Evolutionary conservation across 106 monocot species (phyloP), one percentile per base, ranked within the genome.

Genomic region (Dendrobium officinale): DNA sequence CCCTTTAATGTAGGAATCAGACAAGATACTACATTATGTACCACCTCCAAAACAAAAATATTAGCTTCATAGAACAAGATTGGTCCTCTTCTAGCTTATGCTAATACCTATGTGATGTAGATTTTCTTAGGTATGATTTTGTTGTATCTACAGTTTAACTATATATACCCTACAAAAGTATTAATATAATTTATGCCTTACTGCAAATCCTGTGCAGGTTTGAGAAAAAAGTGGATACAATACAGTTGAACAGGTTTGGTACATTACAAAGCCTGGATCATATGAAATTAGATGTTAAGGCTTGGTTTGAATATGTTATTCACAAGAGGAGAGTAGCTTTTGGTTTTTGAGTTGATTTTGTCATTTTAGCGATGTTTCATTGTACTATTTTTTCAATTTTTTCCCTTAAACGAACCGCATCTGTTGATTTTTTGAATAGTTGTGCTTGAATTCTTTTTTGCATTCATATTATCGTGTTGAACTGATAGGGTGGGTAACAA

Each of bases 181-280:
- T 64, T 64, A n/a, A 64, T 64, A n/a, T 24, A 64, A 64, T 64
- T 24, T 64, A 8, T 64, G 6, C 24, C 6, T 6, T 42, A 42
- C 76, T 11, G 17, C 55, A 56, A 59, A 16, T 67, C 37, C 76
- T 19, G 42, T 83, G 77, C 81, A 99, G 98, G 98, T 99, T 0
- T 99, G 95, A 93, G 98, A 99, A 80, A 99, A 99, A 80, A 99
- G 98, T 77, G 98, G 98, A 59, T 95, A 99, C 73, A 99, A 93
- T 87, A 99, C 98, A 4, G 95, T 95, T 22, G 98, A 99, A 77
- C 95, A 95, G 98, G 98, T 99, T 33, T 95, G 98, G 27, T 99
- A 99, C 59, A 99, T 99, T 64, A 95, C 95, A 37, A 95, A 93
- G 81, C 95, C 89, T 76, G 98, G 98, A 73, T 99, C 98, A 43